These are phyloP conservation scores for Metarhizium guizhouense DNA, from an alignment of 2,329 filamentous ascomycete species.

Conservation along the genomic window DNA sequence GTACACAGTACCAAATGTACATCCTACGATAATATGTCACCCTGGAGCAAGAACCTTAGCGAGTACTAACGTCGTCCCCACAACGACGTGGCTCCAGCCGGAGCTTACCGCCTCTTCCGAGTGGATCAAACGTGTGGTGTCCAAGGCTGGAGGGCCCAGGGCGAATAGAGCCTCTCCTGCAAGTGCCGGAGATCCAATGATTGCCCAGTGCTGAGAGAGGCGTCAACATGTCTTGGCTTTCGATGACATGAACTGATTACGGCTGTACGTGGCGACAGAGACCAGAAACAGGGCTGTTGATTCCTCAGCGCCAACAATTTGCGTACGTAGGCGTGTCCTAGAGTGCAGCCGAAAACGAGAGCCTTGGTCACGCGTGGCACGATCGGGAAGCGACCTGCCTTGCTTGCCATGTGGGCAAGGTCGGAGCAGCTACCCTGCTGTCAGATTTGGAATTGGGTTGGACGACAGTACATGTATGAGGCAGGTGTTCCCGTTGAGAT, in stretches of 20 bases:
- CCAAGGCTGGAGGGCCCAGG: neutral
- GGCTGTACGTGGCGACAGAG: neutral
- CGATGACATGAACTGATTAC: neutral
- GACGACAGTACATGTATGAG: neutral
- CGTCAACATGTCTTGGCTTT: neutral
- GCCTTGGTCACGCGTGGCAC: neutral
- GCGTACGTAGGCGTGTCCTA: neutral
- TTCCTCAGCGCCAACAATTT: neutral
- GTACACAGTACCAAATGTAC: neutral
- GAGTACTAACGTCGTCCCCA: neutral
- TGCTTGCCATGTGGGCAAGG: neutral
- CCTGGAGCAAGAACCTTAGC: neutral
- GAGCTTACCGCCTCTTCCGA: slow-evolving; percentile 4
- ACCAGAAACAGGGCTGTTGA: neutral
- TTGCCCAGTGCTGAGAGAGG: neutral
- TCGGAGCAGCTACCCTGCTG: neutral
- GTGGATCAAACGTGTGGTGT: slow-evolving; percentile 3
- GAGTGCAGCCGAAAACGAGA: neutral
- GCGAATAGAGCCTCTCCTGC: neutral
- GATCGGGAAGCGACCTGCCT: neutral
- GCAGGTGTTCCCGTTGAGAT: too few species aligned
- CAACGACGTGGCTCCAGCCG: slow-evolving; percentile 8
- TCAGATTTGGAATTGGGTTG: neutral
- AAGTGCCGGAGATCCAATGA: neutral
- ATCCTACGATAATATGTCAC: too few species aligned